Evolutionary conservation across 179 eudicot genomes (phyloP).

Genomic region (Monotropa hypopitys): DNA sequence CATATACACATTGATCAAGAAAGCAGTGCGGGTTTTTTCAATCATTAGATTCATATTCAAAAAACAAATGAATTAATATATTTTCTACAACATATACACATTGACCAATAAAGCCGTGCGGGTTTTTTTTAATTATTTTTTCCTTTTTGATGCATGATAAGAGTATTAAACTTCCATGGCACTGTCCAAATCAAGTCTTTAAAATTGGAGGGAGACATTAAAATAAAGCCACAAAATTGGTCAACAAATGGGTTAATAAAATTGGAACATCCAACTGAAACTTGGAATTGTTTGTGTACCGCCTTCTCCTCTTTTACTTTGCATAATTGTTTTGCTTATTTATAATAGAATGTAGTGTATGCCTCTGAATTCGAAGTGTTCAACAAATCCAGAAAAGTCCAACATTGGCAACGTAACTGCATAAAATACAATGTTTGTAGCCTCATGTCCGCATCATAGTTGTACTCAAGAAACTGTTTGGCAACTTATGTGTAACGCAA

Average conservation of each 20-base stretch:
- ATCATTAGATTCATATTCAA: neutral
- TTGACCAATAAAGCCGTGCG: neutral
- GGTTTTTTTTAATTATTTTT: neutral
- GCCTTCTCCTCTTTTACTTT: neutral
- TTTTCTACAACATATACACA: neutral
- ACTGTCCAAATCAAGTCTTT: neutral
- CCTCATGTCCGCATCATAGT: neutral
- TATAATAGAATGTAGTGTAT: neutral
- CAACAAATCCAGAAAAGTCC: neutral
- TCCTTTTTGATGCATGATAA: neutral
- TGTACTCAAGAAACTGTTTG: neutral
- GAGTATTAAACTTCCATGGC: neutral
- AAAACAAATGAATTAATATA: neutral
- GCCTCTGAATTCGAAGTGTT: neutral
- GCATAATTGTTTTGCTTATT: neutral
- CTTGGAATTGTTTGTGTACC: neutral
- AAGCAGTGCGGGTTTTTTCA: neutral
- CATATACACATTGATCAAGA: neutral
- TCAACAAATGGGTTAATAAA: neutral
- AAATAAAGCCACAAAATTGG: neutral
- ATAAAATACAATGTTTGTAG: neutral
- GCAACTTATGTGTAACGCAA: constrained; percentile 1
- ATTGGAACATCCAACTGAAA: neutral
- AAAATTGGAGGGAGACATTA: neutral
- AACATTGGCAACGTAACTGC: neutral